Percentiles rank a stretch among this genome's conserved stretches.
Conservation (phyloP, 1,284 basidiomycete species). For the Abortiporus biennis region DNA sequence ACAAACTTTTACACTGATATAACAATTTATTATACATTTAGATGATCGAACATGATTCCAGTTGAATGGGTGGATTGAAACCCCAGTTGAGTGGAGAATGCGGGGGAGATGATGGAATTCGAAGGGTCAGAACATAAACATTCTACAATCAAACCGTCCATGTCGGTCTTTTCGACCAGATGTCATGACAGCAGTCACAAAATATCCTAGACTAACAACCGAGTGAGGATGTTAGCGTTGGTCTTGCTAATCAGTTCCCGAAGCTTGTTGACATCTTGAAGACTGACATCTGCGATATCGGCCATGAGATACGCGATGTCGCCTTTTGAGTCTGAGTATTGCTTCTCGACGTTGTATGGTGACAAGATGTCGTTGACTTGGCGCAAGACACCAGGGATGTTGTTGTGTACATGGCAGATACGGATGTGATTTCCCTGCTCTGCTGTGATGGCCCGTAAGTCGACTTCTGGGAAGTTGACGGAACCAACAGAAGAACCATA, state of each 20-base stretch:
- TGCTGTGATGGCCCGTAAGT: constrained; percentile 86
- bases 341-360: constrained; percentile 98
- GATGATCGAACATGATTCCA: too few relatives aligned
- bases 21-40: too few relatives aligned
- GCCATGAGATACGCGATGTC: constrained; percentile 95
- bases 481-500: constrained; percentile 88
- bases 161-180: constrained; percentile 28
- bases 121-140: constrained; percentile 12
- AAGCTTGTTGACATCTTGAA: constrained; percentile 77
- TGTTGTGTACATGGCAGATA: constrained; percentile 94
- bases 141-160: constrained; percentile 24
- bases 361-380: constrained; percentile 92
- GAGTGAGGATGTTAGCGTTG: constrained; percentile 82
- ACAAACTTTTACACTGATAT: too few relatives aligned
- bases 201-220: constrained; percentile 60
- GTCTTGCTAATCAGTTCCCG: constrained; percentile 82
- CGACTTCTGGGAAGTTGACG: constrained; percentile 99
- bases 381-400: constrained; percentile 95
- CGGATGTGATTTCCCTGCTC: constrained; percentile 83
- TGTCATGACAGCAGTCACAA: constrained; percentile 2
- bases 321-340: constrained; percentile 95
- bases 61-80: constrained; percentile 24
- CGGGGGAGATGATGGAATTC: constrained; percentile 12
- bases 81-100: constrained; percentile 33
- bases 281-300: constrained; percentile 89